Conservation (phyloP, 2,329 filamentous ascomycete genomes). For the Blastomyces gilchristii region DNA sequence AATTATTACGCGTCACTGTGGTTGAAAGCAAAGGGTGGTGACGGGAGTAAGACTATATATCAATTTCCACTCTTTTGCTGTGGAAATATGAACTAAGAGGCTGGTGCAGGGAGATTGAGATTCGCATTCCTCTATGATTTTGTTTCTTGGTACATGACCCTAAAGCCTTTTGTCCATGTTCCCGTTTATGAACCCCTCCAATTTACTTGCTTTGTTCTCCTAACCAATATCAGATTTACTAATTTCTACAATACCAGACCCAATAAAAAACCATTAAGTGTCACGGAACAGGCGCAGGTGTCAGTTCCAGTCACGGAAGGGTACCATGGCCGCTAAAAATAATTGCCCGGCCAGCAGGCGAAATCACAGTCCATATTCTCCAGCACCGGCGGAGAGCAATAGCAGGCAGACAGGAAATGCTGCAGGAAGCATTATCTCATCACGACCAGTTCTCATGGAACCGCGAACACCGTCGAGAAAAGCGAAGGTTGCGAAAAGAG, state of each 20-base stretch:
- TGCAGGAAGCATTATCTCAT: background rate
- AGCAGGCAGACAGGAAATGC: background rate
- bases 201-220: background rate
- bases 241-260: background rate
- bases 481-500: conserved; percentile 26
- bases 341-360: background rate
- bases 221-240: background rate
- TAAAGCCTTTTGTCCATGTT: background rate
- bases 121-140: background rate
- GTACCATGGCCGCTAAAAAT: background rate
- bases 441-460: background rate
- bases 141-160: background rate
- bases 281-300: background rate
- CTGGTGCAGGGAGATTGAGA: background rate
- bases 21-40: background rate
- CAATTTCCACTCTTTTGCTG: background rate
- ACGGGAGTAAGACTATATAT: background rate
- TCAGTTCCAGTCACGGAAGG: background rate
- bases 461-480: conserved; percentile 5
- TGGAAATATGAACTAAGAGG: background rate
- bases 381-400: background rate
- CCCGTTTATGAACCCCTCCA: background rate
- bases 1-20: background rate
- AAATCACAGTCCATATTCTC: background rate
- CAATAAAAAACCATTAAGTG: background rate